Percentiles rank a stretch among this genome's conserved stretches.
Evolutionary conservation across 2,329 filamentous ascomycete species (phyloP).

Genomic region (Pestalotiopsis sp.): DNA sequence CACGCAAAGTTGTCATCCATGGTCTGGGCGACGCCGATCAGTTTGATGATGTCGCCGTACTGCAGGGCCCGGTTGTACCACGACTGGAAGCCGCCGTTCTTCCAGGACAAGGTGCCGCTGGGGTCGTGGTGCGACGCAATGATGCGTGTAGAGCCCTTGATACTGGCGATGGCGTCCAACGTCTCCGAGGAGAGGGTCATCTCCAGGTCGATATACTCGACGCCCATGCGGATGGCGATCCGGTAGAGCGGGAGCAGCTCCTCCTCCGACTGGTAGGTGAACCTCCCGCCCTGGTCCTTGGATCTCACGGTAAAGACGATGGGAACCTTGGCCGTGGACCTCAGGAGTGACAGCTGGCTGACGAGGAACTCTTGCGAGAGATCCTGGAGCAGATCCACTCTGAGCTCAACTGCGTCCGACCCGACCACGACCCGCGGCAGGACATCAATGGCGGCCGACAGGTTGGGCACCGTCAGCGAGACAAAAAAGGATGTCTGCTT

Average conservation of each 20-base stretch:
- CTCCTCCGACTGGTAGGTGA: slow-evolving; percentile 74
- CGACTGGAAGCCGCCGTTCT: slow-evolving; percentile 86
- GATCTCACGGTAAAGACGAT: slow-evolving; percentile 93
- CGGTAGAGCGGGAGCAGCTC: slow-evolving; percentile 74
- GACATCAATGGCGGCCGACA: slow-evolving; percentile 62
- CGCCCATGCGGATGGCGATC: slow-evolving; percentile 76
- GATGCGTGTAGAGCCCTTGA: slow-evolving; percentile 72
- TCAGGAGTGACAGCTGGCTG: slow-evolving; percentile 77
- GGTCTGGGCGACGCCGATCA: slow-evolving; percentile 76
- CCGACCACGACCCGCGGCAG: slow-evolving; percentile 77
- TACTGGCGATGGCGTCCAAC: slow-evolving; percentile 65
- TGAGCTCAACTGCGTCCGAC: slow-evolving; percentile 88
- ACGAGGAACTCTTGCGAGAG: slow-evolving; percentile 74
- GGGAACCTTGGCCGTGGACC: slow-evolving; percentile 70
- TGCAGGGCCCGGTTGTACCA: slow-evolving; percentile 89
- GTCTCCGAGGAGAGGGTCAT: slow-evolving; percentile 81
- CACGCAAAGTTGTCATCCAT: slow-evolving; percentile 87
- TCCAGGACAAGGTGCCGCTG: slow-evolving; percentile 77
- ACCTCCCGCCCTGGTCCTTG: slow-evolving; percentile 80
- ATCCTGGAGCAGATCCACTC: slow-evolving; percentile 87
- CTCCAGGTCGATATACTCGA: slow-evolving; percentile 93
- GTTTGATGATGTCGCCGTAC: slow-evolving; percentile 91
- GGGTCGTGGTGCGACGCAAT: slow-evolving; percentile 97
- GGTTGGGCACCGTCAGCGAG: slow-evolving; percentile 78
- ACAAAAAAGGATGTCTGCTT: slow-evolving; percentile 88